Evolutionary conservation across 352 stramenopile genomes (phyloP).

Genomic region (Phytophthora quininea): DNA sequence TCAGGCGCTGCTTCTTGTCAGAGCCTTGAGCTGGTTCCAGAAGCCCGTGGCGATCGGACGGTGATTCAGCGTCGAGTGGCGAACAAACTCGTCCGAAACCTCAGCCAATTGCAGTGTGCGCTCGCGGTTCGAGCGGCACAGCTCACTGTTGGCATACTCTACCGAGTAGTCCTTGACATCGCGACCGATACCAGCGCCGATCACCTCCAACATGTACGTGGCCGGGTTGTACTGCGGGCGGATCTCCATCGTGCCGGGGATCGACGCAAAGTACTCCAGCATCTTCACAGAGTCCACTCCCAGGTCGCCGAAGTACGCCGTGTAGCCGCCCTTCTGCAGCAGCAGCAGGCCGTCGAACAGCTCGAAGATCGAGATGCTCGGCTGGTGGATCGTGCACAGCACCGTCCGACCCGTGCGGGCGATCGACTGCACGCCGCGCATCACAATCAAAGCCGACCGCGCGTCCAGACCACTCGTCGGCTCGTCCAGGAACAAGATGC

Average conservation of each 20-base stretch:
- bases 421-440: slow-evolving; percentile 86
- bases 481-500: slow-evolving; percentile 94
- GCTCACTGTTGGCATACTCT: slow-evolving; percentile 50
- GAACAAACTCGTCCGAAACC: slow-evolving; percentile 35
- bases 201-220: slow-evolving; percentile 90
- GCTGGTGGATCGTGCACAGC: slow-evolving; percentile 66
- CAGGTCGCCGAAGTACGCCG: slow-evolving; percentile 89
- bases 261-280: slow-evolving; percentile 89
- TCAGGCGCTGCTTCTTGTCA: slow-evolving; percentile 49
- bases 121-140: slow-evolving; percentile 35
- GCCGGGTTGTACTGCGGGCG: slow-evolving; percentile 86
- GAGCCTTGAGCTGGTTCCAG: slow-evolving; percentile 43
- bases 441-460: slow-evolving; percentile 84
- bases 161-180: slow-evolving; percentile 61
- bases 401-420: slow-evolving; percentile 87
- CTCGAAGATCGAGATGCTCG: slow-evolving; percentile 89
- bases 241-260: slow-evolving; percentile 76
- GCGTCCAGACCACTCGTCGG: slow-evolving; percentile 90
- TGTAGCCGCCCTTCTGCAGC: slow-evolving; percentile 64
- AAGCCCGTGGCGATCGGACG: slow-evolving; percentile 48
- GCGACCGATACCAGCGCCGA: slow-evolving; percentile 67
- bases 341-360: slow-evolving; percentile 91
- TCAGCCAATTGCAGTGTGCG: slow-evolving; percentile 24
- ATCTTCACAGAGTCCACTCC: slow-evolving; percentile 81
- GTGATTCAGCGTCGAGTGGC: slow-evolving; percentile 58